Evolutionary conservation across 176 grass and related monocot species (phyloP).

Genomic region (Paspalum vaginatum): DNA sequence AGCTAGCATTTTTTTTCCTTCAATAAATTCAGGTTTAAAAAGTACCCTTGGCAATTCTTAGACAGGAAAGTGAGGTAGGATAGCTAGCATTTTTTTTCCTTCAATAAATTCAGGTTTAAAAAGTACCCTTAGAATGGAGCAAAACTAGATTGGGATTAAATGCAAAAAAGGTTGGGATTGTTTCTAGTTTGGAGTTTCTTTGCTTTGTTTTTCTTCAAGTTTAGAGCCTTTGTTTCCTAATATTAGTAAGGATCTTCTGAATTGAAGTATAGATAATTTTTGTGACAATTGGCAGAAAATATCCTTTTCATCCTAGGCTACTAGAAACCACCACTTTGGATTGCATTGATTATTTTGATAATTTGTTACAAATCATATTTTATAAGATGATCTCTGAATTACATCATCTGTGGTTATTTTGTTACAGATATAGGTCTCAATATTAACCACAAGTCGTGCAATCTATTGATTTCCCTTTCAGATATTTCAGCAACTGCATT

Average conservation of each 20-base stretch:
- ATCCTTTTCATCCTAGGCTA: neutral
- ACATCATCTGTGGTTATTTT: neutral
- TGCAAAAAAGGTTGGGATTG: neutral
- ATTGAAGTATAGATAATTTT: neutral
- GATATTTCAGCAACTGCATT: conserved; percentile 85
- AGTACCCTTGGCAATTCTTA: too few species aligned
- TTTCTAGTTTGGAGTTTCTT: neutral
- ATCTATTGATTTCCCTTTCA: conserved; percentile 29
- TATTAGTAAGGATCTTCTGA: neutral
- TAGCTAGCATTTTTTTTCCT: neutral
- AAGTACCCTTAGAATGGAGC: neutral
- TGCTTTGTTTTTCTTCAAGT: neutral
- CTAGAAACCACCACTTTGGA: neutral
- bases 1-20: too few species aligned
- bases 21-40: too few species aligned
- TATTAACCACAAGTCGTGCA: neutral
- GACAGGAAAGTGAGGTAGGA: neutral
- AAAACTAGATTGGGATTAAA: neutral
- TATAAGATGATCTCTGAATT: neutral
- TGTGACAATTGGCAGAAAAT: neutral
- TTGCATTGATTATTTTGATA: neutral
- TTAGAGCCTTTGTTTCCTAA: neutral
- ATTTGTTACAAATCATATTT: too few species aligned
- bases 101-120: neutral
- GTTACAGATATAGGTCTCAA: neutral